A percentile compares a stretch with the other conserved stretches of the same genome.
Evolutionary conservation across 805 yeast species (phyloP).

Genomic region (Candida gorgasii): DNA sequence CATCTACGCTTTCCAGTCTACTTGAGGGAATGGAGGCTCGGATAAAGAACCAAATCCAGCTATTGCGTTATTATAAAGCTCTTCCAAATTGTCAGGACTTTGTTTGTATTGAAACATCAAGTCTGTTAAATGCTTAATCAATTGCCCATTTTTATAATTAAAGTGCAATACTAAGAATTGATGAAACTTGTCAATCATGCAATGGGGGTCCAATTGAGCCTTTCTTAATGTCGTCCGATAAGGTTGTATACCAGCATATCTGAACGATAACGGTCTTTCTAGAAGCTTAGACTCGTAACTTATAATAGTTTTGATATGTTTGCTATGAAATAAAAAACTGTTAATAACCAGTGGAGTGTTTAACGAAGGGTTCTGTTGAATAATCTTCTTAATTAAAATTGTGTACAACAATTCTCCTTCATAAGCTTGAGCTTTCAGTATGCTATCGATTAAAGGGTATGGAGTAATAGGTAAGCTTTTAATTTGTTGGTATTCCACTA

Average conservation of each 20-base stretch:
- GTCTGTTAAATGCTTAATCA: conserved; percentile 6
- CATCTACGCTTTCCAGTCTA: background rate
- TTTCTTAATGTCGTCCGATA: background rate
- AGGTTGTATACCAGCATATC: background rate
- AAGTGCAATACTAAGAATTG: conserved; percentile 9
- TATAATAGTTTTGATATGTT: conserved; percentile 15
- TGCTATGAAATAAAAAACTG: conserved; percentile 9
- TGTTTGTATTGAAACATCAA: conserved; percentile 8
- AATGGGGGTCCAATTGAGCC: background rate
- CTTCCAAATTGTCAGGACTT: conserved; percentile 4
- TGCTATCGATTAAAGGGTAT: conserved; percentile 7
- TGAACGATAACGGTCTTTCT: background rate
- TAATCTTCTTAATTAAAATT: conserved; percentile 14
- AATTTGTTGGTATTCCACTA: conserved; percentile 9
- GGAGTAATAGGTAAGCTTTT: conserved; percentile 6
- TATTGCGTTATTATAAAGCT: conserved; percentile 6
- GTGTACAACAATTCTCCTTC: conserved; percentile 17
- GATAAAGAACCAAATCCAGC: conserved; percentile 2
- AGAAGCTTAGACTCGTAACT: conserved; percentile 12
- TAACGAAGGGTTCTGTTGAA: conserved; percentile 8
- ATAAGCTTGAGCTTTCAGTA: conserved; percentile 15
- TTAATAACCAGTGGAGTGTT: conserved; percentile 9
- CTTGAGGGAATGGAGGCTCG: conserved; percentile 1
- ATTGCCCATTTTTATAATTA: conserved; percentile 1
- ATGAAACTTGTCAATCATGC: conserved; percentile 11